Evolutionary conservation across 352 stramenopile species (phyloP), one percentile per base, ranked within the genome.

Genomic region (Phytophthora hybrid): DNA sequence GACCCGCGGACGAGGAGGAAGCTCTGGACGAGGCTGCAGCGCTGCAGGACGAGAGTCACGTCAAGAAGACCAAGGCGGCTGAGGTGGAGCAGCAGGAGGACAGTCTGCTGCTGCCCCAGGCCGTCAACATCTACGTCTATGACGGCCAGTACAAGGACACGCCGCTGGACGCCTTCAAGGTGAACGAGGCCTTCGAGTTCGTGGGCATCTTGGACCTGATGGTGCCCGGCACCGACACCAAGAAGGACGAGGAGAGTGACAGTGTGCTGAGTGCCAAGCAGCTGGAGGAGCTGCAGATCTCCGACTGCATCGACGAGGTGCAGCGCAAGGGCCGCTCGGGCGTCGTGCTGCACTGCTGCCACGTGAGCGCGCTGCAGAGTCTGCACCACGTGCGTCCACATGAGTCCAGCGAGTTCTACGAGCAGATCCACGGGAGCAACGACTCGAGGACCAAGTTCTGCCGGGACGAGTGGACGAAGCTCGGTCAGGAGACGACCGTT

Each of bases 151-250:
- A 87, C 70, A 71, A 79, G 32, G 75, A 80, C 54, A 63, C 83
- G 4, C 39, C 66, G 3, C 34, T 91, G 32, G 81, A 91, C 52
- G 75, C 72, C 5, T 96, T 93, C 64, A 93, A 89, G 63, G 87
- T 96, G 54, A 96, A 96, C 76, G 85, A 93, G 59, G 79, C 87
- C 16, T 96, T 94, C 32, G 89, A 96, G 61, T 96, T 96, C 64
- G 73, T 92, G 3, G 89, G 87, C 13, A 81, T 93, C 18, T 73
- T 94, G 29, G 89, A 96, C 61, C 62, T 94, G 18, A 78, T 89
- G 55, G 82, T 93, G 3, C 52, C 84, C 0, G 77, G 74, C 2
- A 59, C 81, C 2, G 52, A 68, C 1, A 47, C 51, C 21, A 73
- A 80, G 41, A 73, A 71, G 21, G 54, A 53, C 23, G 55, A 69